Base-by-base conservation (phyloP, 768 basidiomycete genomes). In the Udeniomyces megalosporus region DNA sequence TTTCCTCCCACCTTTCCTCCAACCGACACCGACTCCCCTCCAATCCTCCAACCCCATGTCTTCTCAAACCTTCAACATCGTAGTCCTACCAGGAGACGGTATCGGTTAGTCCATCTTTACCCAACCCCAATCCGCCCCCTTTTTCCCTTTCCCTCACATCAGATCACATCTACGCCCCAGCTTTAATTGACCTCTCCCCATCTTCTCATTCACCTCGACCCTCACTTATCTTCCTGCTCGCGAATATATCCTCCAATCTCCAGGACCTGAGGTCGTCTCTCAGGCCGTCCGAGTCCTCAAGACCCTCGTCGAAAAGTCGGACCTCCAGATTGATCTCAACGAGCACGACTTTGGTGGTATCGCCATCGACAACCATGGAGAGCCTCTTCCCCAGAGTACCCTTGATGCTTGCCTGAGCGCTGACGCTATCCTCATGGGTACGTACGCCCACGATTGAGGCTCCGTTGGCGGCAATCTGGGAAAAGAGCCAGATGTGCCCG, bases 351-450 rank as follows among this genome's bases (percentile, higher is more conserved):
- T 97, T 71, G 95, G 95, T 49, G 95, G 95, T 60, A 82, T 80
- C 69, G 90, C 92, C 2, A 95, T 99, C 70, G 95, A 97, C 72
- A 80, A 81, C 61, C 73, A 79, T 50, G 88, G 89, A n/a, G 82
- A 86, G 59, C 83, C 95, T 51, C 76, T 97, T 0, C 91, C 95
- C 1, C 78, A 82, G 6, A 78, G 82, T 4, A 97, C 95, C 1
- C 76, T 96, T 61, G 78, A 85, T 65, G 91, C 90, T 22, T 96
- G 92, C 76, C 79, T 87, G 71, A 81, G 84, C 70, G 92, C 93
- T 4, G 93, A 97, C 75, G 95, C 93, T 17, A 88, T 99, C 67
- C 78, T 99, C 32, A 83, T 99, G 82, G 95, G 95, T 90, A 69
- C 53, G 79, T 69, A 7, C 26, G 17, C 28, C 10, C n/a, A n/a